Evolutionary conservation across 1,284 basidiomycete genomes (phyloP), one percentile per base, ranked within the genome.

Genomic region (Malassezia brasiliensis): DNA sequence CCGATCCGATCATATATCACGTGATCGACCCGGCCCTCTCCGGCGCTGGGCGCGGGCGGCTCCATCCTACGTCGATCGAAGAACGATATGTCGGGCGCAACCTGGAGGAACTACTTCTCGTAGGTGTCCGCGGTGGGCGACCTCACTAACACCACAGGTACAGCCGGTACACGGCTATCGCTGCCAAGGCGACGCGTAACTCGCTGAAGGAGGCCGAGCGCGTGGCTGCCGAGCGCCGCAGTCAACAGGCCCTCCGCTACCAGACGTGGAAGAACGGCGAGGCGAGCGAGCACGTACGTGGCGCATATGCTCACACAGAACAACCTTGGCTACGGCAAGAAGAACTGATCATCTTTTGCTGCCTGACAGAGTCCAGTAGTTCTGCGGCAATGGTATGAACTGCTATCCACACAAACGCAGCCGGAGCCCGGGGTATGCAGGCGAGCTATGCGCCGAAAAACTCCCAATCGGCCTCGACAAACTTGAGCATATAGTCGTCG

Each of bases 401-500:
- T 8, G 19, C 12, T 28, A 28, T 28, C 25, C 25, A 28, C 25
- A 28, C n/a, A 40, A 7, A 34, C 5, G 25, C 25, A 28, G 25
- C 25, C 25, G 4, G 25, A 34, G 32, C 14, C 8, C 20, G 40
- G 40, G 40, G 34, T 32, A 30, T 30, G 40, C 5, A 7, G 15
- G 14, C 22, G 10, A n/a, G 20, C 22, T 51, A 56, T 8, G 49
- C 45, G 17, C 60, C 66, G 42, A 93, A 94, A 74, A 81, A 85
- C 31, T 86, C 85, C 78, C 82, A 84, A 66, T 94, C 86, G 53
- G 76, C 76, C 56, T 83, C 81, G 25, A 89, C 86, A 65, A 83
- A 82, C 6, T 78, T 53, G 25, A 96, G 79, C 88, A 96, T 91
- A 67, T 89, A 93, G 60, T 91, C 88, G 50, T 86, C 84, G 22